Evolutionary conservation across 371 early-diverging fungal species (phyloP), one percentile per base, ranked within the genome.

Genomic region (Basidiobolus meristosporus): DNA sequence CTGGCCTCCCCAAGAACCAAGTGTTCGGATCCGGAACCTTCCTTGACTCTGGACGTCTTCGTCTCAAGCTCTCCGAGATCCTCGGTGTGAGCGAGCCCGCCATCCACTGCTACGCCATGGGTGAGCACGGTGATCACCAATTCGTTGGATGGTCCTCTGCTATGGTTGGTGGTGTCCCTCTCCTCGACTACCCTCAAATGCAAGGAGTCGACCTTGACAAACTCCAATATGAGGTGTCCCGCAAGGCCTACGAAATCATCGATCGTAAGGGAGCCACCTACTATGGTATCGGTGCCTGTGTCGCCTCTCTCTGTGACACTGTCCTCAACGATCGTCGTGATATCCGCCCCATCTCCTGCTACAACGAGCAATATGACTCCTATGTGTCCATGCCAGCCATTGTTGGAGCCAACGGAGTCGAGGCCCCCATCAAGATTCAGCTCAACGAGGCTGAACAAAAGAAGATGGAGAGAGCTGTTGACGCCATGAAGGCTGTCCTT

Each of bases 21-120:
- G 87, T 88, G 14, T 61, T 89, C 45, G 90, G 90, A 19, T 77
- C 83, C 0, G 89, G 90, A 12, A 89, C 90, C 0, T 82, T 75
- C 40, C 50, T 89, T 28, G 90, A 89, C 49, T 63, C 82, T 0
- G 68, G 70, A 5, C 77, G 90, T 32, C 66, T 88, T 39, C 65
- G 88, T 42, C 65, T 63, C 20, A 51, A 53, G 12, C 48, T 89
- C 26, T 59, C 81, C 6, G 54, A 73, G 1, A 51, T 48, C 9
- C 65, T 89, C 7, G 46, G 62, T 20, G 76, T 78, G 16, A 40
- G 38, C 19, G 70, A 76, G 33, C 65, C 67, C 2, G 72, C 85
- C 1, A 64, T 89, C 19, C 77, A 89, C 43, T 79, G 77, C 1
- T 82, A 78, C 46, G 73, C 82, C 34, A 56, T 88, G 32, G 90